Evolutionary conservation across 306 rosid species (phyloP).

Genomic region (Lathyrus sativus): DNA sequence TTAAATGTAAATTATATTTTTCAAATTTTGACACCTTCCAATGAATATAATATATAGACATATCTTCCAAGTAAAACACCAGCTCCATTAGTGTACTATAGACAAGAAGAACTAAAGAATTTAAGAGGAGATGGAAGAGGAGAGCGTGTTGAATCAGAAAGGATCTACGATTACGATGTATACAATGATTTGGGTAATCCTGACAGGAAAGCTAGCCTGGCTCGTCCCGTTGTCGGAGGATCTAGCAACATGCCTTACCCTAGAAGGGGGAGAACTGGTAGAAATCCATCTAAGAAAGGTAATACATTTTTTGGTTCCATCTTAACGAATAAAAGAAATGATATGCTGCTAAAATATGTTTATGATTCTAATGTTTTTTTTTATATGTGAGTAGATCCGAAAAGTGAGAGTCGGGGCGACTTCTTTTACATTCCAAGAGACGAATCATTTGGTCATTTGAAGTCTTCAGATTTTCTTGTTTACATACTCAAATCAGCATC

Average conservation of each 20-base stretch:
- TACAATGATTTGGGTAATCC: slow-evolving; percentile 74
- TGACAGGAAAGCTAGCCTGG: slow-evolving; percentile 38
- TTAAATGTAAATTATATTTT: not conserved
- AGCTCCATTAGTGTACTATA: not conserved
- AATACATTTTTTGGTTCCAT: not conserved
- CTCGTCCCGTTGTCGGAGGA: slow-evolving; percentile 73
- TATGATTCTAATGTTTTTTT: not conserved
- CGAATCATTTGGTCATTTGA: slow-evolving; percentile 70
- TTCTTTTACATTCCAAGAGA: slow-evolving; percentile 72
- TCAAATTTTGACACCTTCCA: not conserved
- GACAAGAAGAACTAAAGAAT: not conserved
- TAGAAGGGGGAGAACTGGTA: slow-evolving; percentile 55
- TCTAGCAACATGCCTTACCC: slow-evolving; percentile 64
- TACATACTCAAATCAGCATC: slow-evolving; percentile 60
- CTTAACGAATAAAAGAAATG: not conserved
- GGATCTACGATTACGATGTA: slow-evolving; percentile 71
- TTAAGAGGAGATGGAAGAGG: slow-evolving; percentile 74
- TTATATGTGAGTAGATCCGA: slow-evolving; percentile 46
- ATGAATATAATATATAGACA: slow-evolving; percentile 40
- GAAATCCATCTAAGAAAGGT: slow-evolving; percentile 36
- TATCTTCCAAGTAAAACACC: slow-evolving; percentile 49
- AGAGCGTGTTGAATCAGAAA: slow-evolving; percentile 66
- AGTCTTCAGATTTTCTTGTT: slow-evolving; percentile 66
- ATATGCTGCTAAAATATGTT: not conserved
- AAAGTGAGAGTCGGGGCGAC: slow-evolving; percentile 48